phyloP scores from a whole-genome alignment of 2,329 filamentous ascomycete genomes.

The Aspergillus brunneoviolaceus region DNA sequence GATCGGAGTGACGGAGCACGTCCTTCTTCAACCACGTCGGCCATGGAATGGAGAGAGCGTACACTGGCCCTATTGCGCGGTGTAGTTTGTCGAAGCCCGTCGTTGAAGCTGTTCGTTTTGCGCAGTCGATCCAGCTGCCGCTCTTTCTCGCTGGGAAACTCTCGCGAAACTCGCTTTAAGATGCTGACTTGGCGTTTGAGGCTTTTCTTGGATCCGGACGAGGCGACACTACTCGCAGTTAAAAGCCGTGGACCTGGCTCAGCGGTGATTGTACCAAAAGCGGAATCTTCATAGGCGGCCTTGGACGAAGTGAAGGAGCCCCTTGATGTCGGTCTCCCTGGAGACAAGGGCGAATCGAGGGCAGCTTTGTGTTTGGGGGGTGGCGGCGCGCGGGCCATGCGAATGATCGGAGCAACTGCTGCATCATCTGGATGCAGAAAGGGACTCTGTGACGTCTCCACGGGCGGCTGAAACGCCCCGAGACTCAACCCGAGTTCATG shows the following conservation, averaged over 20 bases:
- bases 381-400: slow-evolving; percentile 77
- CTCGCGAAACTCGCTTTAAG: slow-evolving; percentile 38
- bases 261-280: slow-evolving; percentile 42
- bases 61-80: slow-evolving; percentile 40
- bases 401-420: slow-evolving; percentile 68
- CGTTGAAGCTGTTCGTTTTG: slow-evolving; percentile 35
- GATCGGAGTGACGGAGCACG: slow-evolving; percentile 17
- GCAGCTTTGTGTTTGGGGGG: slow-evolving; percentile 69
- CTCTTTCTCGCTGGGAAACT: slow-evolving; percentile 40
- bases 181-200: slow-evolving; percentile 36
- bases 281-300: slow-evolving; percentile 33
- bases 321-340: slow-evolving; percentile 35
- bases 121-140: slow-evolving; percentile 32
- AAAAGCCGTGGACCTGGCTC: slow-evolving; percentile 42
- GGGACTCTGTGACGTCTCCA: slow-evolving; percentile 51
- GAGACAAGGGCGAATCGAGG: slow-evolving; percentile 24
- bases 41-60: slow-evolving; percentile 44
- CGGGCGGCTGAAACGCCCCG: slow-evolving; percentile 60
- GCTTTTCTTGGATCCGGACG: slow-evolving; percentile 42
- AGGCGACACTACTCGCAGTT: slow-evolving; percentile 40
- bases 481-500: slow-evolving; percentile 70
- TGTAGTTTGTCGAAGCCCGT: slow-evolving; percentile 33
- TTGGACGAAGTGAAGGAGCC: slow-evolving; percentile 39
- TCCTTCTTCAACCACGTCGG: slow-evolving; percentile 42
- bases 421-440: slow-evolving; percentile 56